These are phyloP conservation scores for Saussurea involucrata DNA, from an alignment of 129 eudicot genomes.

Conservation along the genomic window DNA sequence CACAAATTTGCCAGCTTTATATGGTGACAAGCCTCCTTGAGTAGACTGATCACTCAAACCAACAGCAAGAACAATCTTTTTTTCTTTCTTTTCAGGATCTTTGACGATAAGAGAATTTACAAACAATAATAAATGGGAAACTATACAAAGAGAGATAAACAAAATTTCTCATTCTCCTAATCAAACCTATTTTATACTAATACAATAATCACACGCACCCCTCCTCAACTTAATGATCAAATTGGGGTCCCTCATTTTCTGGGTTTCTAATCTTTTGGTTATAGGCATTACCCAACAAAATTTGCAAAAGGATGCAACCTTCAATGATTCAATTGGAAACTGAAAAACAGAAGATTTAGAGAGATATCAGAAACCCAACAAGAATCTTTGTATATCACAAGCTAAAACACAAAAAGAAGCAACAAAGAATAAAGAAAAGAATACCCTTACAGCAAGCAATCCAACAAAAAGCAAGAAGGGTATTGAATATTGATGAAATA, in stretches of 20 bases:
- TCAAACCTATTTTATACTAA: constrained; percentile 23
- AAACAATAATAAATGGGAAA: not conserved
- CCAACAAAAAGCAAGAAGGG: constrained; percentile 16
- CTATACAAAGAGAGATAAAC: constrained; percentile 10
- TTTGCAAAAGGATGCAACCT: constrained; percentile 13
- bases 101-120: constrained; percentile 1
- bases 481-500: constrained; percentile 4
- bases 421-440: constrained; percentile 15
- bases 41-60: constrained; percentile 16
- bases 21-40: constrained; percentile 39
- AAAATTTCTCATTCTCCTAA: constrained; percentile 19
- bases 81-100: not conserved
- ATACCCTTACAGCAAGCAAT: constrained; percentile 55
- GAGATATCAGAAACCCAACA: constrained; percentile 17
- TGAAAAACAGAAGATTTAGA: constrained; percentile 26
- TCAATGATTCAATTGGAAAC: constrained; percentile 33
- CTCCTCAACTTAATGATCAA: constrained; percentile 34
- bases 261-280: constrained; percentile 3
- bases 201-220: constrained; percentile 22
- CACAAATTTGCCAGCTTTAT: constrained; percentile 58
- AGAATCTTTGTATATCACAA: constrained; percentile 22
- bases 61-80: constrained; percentile 11
- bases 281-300: constrained; percentile 15
- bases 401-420: constrained; percentile 1
- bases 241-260: constrained; percentile 62